These are phyloP conservation scores for Phlegmacium glaucopus DNA, from an alignment of 768 basidiomycete genomes.

Conservation along the genomic window DNA sequence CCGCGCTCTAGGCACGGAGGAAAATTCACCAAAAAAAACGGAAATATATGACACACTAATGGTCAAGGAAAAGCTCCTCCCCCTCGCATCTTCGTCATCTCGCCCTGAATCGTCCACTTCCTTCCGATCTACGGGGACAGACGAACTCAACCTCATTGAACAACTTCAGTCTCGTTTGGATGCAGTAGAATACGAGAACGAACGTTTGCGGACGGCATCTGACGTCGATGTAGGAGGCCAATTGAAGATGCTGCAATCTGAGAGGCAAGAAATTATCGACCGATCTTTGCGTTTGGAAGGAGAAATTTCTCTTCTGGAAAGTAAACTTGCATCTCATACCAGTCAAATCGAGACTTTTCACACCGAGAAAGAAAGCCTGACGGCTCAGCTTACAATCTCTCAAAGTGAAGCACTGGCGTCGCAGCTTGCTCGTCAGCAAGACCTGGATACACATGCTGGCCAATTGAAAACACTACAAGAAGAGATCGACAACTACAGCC, in stretches of 20 bases:
- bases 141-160: slow-evolving; percentile 35
- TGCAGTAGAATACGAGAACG: slow-evolving; percentile 69
- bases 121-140: slow-evolving; percentile 25
- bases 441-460: slow-evolving; percentile 31
- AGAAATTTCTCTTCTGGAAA: slow-evolving; percentile 10
- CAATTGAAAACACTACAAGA: slow-evolving; percentile 49
- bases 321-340: slow-evolving; percentile 5
- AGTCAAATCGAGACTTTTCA: slow-evolving; percentile 10
- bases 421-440: slow-evolving; percentile 5
- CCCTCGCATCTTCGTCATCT: slow-evolving; percentile 16
- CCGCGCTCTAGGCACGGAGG: slow-evolving; percentile 1
- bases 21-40: slow-evolving; percentile 12
- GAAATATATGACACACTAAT: slow-evolving; percentile 19
- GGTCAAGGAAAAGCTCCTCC: background rate
- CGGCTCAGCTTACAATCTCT: slow-evolving; percentile 9
- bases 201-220: slow-evolving; percentile 44
- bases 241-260: slow-evolving; percentile 39
- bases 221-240: slow-evolving; percentile 35
- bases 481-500: slow-evolving; percentile 49
- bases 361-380: slow-evolving; percentile 12
- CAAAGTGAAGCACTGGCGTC: slow-evolving; percentile 8
- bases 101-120: slow-evolving; percentile 42
- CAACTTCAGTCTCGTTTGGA: slow-evolving; percentile 50
- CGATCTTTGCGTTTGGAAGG: slow-evolving; percentile 6
- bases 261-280: slow-evolving; percentile 38